These are phyloP conservation scores for Phytopythium mirpurense DNA, from an alignment of 352 stramenopile genomes.

Conservation along the genomic window DNA sequence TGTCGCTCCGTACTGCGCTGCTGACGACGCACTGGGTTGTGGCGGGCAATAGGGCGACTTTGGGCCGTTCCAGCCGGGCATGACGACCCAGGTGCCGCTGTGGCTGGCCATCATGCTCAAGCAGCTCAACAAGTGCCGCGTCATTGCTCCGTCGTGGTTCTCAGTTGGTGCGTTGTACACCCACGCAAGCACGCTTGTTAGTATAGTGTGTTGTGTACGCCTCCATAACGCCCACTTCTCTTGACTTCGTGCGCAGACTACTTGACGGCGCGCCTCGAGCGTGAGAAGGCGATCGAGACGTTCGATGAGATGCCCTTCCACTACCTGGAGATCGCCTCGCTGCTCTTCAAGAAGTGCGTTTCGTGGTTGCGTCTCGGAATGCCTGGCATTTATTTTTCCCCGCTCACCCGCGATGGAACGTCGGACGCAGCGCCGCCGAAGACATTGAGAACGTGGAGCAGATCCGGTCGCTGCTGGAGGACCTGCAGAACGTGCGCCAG, in stretches of 20 bases:
- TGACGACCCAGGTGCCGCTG: conserved; percentile 75
- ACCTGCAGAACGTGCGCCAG: conserved; percentile 86
- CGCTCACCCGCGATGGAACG: background rate
- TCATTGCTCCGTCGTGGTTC: conserved; percentile 79
- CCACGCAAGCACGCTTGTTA: no score
- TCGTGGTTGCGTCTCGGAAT: background rate
- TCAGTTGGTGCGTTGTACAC: conserved; percentile 63
- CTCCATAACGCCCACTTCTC: background rate
- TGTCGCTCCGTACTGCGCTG: background rate
- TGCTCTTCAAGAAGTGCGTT: conserved; percentile 81
- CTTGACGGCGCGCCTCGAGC: conserved; percentile 49
- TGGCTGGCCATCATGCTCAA: conserved; percentile 90
- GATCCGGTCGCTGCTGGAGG: conserved; percentile 75
- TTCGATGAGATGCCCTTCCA: conserved; percentile 85
- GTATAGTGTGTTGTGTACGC: no score
- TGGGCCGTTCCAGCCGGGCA: conserved; percentile 84
- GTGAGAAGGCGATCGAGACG: conserved; percentile 63
- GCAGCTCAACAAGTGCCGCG: conserved; percentile 84
- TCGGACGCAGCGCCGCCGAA: conserved; percentile 46
- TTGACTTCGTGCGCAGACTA: conserved; percentile 33
- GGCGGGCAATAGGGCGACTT: conserved; percentile 54
- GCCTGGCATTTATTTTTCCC: background rate
- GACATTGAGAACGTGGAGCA: conserved; percentile 83
- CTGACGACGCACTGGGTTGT: background rate
- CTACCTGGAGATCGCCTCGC: conserved; percentile 80